These are phyloP conservation scores for Rhytidhysteron rufulum DNA, from an alignment of 2,329 filamentous ascomycete species.

Conservation along the genomic window DNA sequence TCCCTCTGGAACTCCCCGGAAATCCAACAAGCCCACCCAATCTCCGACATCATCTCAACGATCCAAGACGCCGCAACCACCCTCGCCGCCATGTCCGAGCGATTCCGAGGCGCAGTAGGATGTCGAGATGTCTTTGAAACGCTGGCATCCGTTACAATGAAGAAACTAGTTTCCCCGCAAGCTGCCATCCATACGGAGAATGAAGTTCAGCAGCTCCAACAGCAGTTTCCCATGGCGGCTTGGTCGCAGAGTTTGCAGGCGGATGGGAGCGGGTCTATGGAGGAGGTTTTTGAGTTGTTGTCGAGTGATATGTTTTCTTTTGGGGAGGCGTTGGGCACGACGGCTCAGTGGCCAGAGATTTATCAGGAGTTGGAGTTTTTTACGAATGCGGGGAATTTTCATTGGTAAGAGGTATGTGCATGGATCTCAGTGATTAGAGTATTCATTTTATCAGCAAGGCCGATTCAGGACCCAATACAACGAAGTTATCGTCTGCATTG, in stretches of 20 bases:
- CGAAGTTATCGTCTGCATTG: too few species aligned
- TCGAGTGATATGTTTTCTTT: constrained; percentile 4
- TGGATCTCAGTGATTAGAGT: too few species aligned
- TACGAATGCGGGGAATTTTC: too few species aligned
- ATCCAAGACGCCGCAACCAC: constrained; percentile 28
- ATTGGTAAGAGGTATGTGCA: too few species aligned
- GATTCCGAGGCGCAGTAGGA: constrained; percentile 27
- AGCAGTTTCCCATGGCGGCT: not conserved
- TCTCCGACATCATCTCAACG: constrained; percentile 18
- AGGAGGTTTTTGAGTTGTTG: constrained; percentile 5
- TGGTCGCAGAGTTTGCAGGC: too few species aligned
- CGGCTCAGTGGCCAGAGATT: constrained; percentile 7
- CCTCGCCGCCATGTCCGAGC: constrained; percentile 29
- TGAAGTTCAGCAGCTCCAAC: not conserved
- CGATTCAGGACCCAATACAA: too few species aligned
- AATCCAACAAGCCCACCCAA: constrained; percentile 19
- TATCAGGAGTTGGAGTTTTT: too few species aligned
- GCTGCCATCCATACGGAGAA: not conserved
- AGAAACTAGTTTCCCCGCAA: constrained; percentile 3
- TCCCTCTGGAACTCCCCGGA: constrained; percentile 30
- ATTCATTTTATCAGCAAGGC: too few species aligned
- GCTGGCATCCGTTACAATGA: constrained; percentile 4
- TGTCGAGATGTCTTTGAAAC: constrained; percentile 15
- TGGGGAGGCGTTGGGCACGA: constrained; percentile 5
- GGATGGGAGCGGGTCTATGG: not conserved